Base-by-base conservation (phyloP, 2,329 filamentous ascomycete genomes). In the Beauveria rudraprayagi region DNA sequence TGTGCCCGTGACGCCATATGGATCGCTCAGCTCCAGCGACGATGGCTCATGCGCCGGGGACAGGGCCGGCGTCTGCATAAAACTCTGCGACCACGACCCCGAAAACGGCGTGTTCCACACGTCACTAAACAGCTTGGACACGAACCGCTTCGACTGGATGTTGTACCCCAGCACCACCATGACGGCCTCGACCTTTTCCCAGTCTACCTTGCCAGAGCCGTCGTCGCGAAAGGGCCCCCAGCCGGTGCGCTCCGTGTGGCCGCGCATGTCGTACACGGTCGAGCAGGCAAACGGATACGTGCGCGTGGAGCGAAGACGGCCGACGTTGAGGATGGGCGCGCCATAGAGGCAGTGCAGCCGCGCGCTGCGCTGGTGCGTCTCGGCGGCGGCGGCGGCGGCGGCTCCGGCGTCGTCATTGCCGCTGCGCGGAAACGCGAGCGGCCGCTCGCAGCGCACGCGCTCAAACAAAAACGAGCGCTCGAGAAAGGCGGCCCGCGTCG, bases 121-220 rank as follows among this genome's bases (percentile, higher is more conserved):
- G 28, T 78, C 73, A 14, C 72, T 73, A 61, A 85, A 80, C 2
- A 81, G 72, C 2, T 76, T 74, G 19, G 76, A 75, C 8, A 77
- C 72, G 10, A 79, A 70, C 14, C 76, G 73, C 65, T 83, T 81
- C 10, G 72, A 69, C 44, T 75, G 72, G 56, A 89, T 77, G 68
- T 91, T 91, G 68, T 82, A 79, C 3, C 81, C 82, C 3, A 92
- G 72, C 2, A 88, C 83, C 3, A 92, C 76, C 78, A 91, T 83
- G 59, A 91, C 82, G 9, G 87, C 85, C 72, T 92, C 89, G 11
- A 92, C 75, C 74, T 89, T 90, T 72, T 92, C 88, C 90, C 90
- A 93, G 71, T 93, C 89, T 0, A 90, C 86, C 5, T 73, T 72
- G 57, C 78, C 79, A 2, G 77, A 80, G 1, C 81, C 83, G 67